These are phyloP conservation scores for Suillus discolor DNA, from an alignment of 768 basidiomycete genomes.

Conservation along the genomic window DNA sequence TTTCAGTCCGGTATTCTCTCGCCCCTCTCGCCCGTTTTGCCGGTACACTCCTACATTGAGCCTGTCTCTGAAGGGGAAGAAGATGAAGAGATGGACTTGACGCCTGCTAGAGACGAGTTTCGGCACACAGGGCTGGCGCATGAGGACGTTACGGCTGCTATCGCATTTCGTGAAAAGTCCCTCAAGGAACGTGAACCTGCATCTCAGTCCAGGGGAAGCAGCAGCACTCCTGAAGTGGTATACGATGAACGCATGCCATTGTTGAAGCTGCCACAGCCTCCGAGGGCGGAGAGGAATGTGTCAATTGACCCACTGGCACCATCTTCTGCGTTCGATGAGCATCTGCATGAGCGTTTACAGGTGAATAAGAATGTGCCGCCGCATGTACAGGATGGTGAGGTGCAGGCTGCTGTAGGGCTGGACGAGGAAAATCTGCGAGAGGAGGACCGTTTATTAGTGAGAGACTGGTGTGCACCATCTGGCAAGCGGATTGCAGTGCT, in stretches of 20 bases:
- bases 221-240: slow-evolving; percentile 20
- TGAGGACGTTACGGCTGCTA: slow-evolving; percentile 78
- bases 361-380: slow-evolving; percentile 28
- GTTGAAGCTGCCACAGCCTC: slow-evolving; percentile 28
- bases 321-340: slow-evolving; percentile 82
- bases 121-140: slow-evolving; percentile 76
- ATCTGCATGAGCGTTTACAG: slow-evolving; percentile 67
- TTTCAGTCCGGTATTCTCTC: slow-evolving; percentile 43
- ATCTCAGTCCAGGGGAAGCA: too few relatives aligned
- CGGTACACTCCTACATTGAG: slow-evolving; percentile 79
- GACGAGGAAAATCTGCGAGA: slow-evolving; percentile 38
- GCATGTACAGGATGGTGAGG: slow-evolving; percentile 25
- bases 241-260: slow-evolving; percentile 42
- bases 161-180: slow-evolving; percentile 83
- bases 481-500: slow-evolving; percentile 93
- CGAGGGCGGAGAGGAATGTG: slow-evolving; percentile 38
- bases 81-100: slow-evolving; percentile 70
- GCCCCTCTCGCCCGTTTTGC: slow-evolving; percentile 3
- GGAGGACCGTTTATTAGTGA: slow-evolving; percentile 60
- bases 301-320: slow-evolving; percentile 86
- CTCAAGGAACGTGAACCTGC: slow-evolving; percentile 49
- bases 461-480: slow-evolving; percentile 75
- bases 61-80: slow-evolving; percentile 96
- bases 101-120: slow-evolving; percentile 80
- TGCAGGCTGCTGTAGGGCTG: slow-evolving; percentile 33